Evolutionary conservation across 345 rosid genomes (phyloP).

Genomic region (Citrus medica): DNA sequence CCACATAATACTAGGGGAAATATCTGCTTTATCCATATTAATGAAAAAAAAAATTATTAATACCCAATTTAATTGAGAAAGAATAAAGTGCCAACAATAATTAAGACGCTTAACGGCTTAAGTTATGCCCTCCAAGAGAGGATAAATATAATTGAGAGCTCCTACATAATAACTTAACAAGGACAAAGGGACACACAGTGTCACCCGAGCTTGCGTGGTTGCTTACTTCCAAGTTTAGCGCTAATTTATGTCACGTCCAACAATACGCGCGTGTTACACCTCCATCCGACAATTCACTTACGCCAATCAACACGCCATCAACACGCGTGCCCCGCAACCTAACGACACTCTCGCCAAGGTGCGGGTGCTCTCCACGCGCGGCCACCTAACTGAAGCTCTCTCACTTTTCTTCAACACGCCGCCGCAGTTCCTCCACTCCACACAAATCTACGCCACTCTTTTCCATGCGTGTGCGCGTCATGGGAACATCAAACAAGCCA

Average conservation of each 20-base stretch:
- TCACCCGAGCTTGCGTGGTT: too few species aligned
- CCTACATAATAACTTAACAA: too few species aligned
- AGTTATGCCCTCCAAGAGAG: too few species aligned
- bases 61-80: too few species aligned
- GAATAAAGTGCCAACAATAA: too few species aligned
- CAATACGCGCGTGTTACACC: constrained; percentile 14
- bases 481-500: constrained; percentile 49
- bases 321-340: background rate
- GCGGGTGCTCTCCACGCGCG: constrained; percentile 30
- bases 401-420: constrained; percentile 39
- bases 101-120: too few species aligned
- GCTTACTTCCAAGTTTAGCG: too few species aligned
- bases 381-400: constrained; percentile 46
- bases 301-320: background rate
- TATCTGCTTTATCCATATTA: too few species aligned
- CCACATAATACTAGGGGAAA: too few species aligned
- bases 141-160: too few species aligned
- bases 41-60: too few species aligned
- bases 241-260: constrained; percentile 7
- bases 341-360: constrained; percentile 22
- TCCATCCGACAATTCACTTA: constrained; percentile 21
- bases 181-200: too few species aligned
- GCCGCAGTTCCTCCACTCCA: constrained; percentile 28
- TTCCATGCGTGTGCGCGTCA: constrained; percentile 67
- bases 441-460: constrained; percentile 49